These are phyloP conservation scores for Solanum pinnatisectum DNA, from an alignment of 257 asterid species.

Conservation along the genomic window DNA sequence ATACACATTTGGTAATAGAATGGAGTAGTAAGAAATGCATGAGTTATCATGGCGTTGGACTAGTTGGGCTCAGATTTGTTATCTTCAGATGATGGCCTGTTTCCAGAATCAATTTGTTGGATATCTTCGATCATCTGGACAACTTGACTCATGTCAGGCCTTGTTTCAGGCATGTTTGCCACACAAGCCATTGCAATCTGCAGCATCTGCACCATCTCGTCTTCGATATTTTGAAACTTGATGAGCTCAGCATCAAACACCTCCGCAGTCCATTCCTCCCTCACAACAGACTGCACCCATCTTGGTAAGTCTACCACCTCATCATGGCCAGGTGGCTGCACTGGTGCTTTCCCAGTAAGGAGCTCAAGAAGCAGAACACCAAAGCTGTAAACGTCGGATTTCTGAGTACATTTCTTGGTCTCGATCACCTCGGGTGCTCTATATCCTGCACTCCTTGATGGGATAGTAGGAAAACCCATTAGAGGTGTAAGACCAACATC, in stretches of 20 bases:
- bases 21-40: background rate
- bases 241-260: constrained; percentile 49
- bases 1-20: background rate
- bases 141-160: constrained; percentile 55
- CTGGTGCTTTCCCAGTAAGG: constrained; percentile 62
- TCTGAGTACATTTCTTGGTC: constrained; percentile 36
- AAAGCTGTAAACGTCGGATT: constrained; percentile 58
- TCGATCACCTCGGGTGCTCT: constrained; percentile 52
- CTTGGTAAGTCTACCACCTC: constrained; percentile 47
- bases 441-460: constrained; percentile 40
- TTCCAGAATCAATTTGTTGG: constrained; percentile 26
- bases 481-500: constrained; percentile 49
- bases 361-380: constrained; percentile 62
- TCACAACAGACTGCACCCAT: constrained; percentile 68
- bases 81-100: constrained; percentile 26
- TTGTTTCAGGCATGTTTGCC: constrained; percentile 34
- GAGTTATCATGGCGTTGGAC: constrained; percentile 8
- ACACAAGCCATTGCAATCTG: constrained; percentile 72
- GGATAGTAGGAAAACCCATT: constrained; percentile 26
- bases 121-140: constrained; percentile 49
- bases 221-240: constrained; percentile 39
- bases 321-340: constrained; percentile 36
- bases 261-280: constrained; percentile 83
- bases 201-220: constrained; percentile 69
- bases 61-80: constrained; percentile 26